Conservation (phyloP, 768 basidiomycete genomes). For the Rhodotorula sphaerocarpa region DNA sequence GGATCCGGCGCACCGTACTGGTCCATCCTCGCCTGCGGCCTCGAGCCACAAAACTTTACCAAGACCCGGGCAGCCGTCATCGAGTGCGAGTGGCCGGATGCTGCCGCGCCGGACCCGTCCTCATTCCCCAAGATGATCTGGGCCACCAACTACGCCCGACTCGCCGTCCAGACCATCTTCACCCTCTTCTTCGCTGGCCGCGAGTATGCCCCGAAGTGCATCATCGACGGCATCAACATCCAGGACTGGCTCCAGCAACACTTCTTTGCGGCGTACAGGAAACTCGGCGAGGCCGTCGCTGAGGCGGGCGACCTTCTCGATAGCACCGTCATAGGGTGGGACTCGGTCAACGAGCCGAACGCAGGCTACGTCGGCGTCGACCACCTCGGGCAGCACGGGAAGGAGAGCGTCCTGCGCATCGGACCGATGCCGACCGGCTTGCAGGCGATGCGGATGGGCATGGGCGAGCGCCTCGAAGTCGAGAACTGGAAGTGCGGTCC, state of each 20-base stretch:
- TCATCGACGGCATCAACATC: constrained; percentile 83
- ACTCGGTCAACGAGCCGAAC: constrained; percentile 87
- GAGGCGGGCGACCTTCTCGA: constrained; percentile 72
- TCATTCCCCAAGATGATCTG: constrained; percentile 88
- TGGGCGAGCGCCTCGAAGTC: constrained; percentile 73
- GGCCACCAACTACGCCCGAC: constrained; percentile 88
- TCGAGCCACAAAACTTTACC: constrained; percentile 75
- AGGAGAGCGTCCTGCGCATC: constrained; percentile 67
- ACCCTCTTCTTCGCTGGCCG: constrained; percentile 89
- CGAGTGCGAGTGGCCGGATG: constrained; percentile 75
- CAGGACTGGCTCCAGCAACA: constrained; percentile 50
- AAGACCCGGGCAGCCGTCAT: constrained; percentile 76
- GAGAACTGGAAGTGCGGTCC: constrained; percentile 72
- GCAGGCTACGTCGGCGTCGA: constrained; percentile 69
- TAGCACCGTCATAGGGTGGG: constrained; percentile 90
- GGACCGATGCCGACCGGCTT: constrained; percentile 78
- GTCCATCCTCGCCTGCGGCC: constrained; percentile 82
- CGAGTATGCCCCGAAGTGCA: constrained; percentile 79
- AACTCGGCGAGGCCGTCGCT: constrained; percentile 39
- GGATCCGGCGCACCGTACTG: constrained; percentile 93
- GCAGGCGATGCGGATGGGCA: constrained; percentile 74
- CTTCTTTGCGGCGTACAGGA: constrained; percentile 33
- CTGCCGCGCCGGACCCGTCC: constrained; percentile 58
- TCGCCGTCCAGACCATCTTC: constrained; percentile 79
- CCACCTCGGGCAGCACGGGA: constrained; percentile 60